These are phyloP conservation scores for Plantago rigida DNA, from an alignment of 305 asterid species.

Conservation along the genomic window DNA sequence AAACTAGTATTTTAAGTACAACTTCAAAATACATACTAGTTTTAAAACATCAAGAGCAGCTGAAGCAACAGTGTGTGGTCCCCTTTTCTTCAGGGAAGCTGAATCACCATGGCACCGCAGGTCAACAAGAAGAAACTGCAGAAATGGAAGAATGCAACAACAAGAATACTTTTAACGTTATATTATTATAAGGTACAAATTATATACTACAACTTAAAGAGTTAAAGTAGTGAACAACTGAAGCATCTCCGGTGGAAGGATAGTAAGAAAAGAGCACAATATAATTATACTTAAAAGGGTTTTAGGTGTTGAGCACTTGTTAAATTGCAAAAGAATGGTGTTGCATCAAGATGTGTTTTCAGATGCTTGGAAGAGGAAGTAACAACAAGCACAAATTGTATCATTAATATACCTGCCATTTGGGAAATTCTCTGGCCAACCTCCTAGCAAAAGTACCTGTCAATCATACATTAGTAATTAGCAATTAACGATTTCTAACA, in stretches of 20 bases:
- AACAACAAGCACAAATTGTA: conserved; percentile 14
- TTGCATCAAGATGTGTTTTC: too few relatives aligned
- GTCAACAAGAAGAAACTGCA: conserved; percentile 94
- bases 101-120: conserved; percentile 98
- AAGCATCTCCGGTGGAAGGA: conserved; percentile 14
- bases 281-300: background rate
- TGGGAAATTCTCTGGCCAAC: conserved; percentile 84
- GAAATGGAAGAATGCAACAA: conserved; percentile 26
- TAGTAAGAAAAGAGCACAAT: background rate
- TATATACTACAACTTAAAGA: conserved; percentile 9
- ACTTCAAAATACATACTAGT: conserved; percentile 51
- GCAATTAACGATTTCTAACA: too few relatives aligned
- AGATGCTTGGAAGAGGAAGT: conserved; percentile 13
- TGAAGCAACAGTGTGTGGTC: conserved; percentile 75
- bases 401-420: conserved; percentile 65
- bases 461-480: conserved; percentile 13
- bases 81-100: conserved; percentile 64
- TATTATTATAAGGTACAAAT: background rate
- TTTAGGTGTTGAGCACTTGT: conserved; percentile 1
- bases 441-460: conserved; percentile 90
- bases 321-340: background rate
- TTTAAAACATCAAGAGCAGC: conserved; percentile 95
- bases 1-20: background rate
- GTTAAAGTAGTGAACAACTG: conserved; percentile 11
- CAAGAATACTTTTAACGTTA: conserved; percentile 27